Evolutionary conservation across 352 stramenopile genomes (phyloP).

Genomic region (Phytopythium ostracodes): DNA sequence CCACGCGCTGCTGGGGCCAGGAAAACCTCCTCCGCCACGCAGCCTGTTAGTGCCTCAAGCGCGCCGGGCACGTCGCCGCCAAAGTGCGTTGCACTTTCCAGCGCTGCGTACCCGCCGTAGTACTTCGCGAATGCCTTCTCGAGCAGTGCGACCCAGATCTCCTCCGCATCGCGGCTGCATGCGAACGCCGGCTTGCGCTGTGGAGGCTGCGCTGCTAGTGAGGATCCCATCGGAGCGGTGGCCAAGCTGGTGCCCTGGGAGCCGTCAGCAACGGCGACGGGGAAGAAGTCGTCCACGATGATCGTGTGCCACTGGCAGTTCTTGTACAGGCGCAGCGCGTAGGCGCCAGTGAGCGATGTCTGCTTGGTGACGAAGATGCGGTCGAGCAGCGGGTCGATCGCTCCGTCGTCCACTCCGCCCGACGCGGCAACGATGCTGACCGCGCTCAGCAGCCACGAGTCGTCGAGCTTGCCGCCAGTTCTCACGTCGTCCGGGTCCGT

Average conservation of each 20-base stretch:
- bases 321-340: slow-evolving; percentile 89
- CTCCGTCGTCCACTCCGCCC: slow-evolving; percentile 82
- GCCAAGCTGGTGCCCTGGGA: background rate
- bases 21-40: slow-evolving; percentile 87
- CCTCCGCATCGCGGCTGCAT: slow-evolving; percentile 84
- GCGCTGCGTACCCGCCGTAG: slow-evolving; percentile 81
- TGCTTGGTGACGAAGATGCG: slow-evolving; percentile 89
- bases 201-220: slow-evolving; percentile 9
- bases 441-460: slow-evolving; percentile 89
- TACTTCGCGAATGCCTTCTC: slow-evolving; percentile 94
- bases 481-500: slow-evolving; percentile 90
- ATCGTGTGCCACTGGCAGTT: slow-evolving; percentile 93
- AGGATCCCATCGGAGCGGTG: background rate
- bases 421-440: slow-evolving; percentile 90
- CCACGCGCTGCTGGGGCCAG: slow-evolving; percentile 77
- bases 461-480: slow-evolving; percentile 67
- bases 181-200: slow-evolving; percentile 69
- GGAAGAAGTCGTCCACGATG: slow-evolving; percentile 91
- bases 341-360: slow-evolving; percentile 88
- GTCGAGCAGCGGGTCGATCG: slow-evolving; percentile 87
- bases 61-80: slow-evolving; percentile 90
- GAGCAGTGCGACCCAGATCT: slow-evolving; percentile 91
- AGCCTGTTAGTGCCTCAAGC: slow-evolving; percentile 84
- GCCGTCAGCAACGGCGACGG: slow-evolving; percentile 42
- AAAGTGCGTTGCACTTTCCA: slow-evolving; percentile 40